phyloP scores from a whole-genome alignment of 192 early-diverging fungal genomes.

The Umbelopsis vinacea region DNA sequence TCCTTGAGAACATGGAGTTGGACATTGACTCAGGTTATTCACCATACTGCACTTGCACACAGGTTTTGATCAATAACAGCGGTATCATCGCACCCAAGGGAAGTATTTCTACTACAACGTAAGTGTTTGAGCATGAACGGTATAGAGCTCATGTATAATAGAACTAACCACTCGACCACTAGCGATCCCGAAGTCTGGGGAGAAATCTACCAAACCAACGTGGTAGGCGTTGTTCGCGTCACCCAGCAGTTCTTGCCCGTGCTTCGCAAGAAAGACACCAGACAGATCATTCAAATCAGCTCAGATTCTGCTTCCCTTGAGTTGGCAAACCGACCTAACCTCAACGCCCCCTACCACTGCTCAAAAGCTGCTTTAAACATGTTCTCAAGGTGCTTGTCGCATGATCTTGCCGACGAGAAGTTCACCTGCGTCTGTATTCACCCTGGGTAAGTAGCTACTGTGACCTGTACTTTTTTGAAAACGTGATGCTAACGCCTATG shows the following conservation, averaged over 20 bases:
- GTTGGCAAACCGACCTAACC: not conserved
- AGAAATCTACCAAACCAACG: constrained; percentile 36
- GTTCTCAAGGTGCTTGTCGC: constrained; percentile 14
- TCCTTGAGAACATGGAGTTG: not conserved
- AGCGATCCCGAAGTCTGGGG: constrained; percentile 15
- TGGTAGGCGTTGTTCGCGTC: constrained; percentile 18
- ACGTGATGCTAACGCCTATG: not conserved
- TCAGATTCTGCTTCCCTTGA: constrained; percentile 32
- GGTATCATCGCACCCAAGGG: constrained; percentile 23
- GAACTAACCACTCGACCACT: not conserved
- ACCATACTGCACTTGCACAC: not conserved
- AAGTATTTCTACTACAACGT: not conserved
- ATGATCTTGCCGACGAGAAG: not conserved
- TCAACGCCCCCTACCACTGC: constrained; percentile 20
- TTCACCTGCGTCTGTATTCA: constrained; percentile 19
- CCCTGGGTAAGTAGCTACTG: constrained; percentile 25
- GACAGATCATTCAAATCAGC: constrained; percentile 35
- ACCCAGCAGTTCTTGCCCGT: constrained; percentile 26
- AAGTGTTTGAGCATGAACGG: not conserved
- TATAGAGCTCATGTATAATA: too few relatives aligned
- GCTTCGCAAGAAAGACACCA: constrained; percentile 19
- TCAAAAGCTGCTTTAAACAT: constrained; percentile 38
- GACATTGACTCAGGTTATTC: too few relatives aligned
- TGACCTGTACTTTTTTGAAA: not conserved
- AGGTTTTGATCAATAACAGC: constrained; percentile 39